phyloP scores from a whole-genome alignment of 2,329 filamentous ascomycete genomes.

The Fusarium foetens region DNA sequence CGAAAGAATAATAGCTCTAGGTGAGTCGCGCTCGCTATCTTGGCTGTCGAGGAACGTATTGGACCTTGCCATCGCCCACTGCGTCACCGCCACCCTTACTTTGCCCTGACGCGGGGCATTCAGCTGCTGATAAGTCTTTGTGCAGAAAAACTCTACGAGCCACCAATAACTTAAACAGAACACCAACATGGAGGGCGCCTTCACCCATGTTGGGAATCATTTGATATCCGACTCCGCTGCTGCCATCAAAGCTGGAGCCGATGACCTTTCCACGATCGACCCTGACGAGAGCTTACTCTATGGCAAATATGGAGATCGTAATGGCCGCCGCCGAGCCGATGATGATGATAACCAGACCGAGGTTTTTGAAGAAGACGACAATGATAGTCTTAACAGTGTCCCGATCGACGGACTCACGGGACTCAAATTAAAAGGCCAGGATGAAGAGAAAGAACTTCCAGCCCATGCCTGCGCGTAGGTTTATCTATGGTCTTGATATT shows the following conservation, averaged over 20 bases:
- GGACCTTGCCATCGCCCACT: slow-evolving; percentile 16
- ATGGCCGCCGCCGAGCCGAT: slow-evolving; percentile 76
- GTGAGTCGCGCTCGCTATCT: slow-evolving; percentile 39
- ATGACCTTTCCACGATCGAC: slow-evolving; percentile 76
- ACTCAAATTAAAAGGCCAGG: slow-evolving; percentile 63
- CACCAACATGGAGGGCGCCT: slow-evolving; percentile 81
- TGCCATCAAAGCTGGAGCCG: slow-evolving; percentile 87
- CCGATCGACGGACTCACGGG: slow-evolving; percentile 80
- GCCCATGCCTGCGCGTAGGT: slow-evolving; percentile 95
- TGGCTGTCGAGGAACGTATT: neutral
- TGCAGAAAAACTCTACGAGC: slow-evolving; percentile 45
- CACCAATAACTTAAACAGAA: slow-evolving; percentile 34
- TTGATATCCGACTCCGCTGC: slow-evolving; percentile 84
- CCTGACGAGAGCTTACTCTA: slow-evolving; percentile 85
- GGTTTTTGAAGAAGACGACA: slow-evolving; percentile 83
- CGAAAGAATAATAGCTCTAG: slow-evolving; percentile 43
- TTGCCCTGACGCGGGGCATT: slow-evolving; percentile 38
- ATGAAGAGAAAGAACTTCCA: slow-evolving; percentile 91
- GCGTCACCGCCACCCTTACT: slow-evolving; percentile 33
- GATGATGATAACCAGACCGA: slow-evolving; percentile 93
- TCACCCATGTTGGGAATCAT: slow-evolving; percentile 88
- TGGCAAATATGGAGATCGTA: slow-evolving; percentile 70
- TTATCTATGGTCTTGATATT: slow-evolving; percentile 8
- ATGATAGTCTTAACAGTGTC: slow-evolving; percentile 79
- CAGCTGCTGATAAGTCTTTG: slow-evolving; percentile 26